Evolutionary conservation across 2,329 filamentous ascomycete species (phyloP), one percentile per base, ranked within the genome.

Genomic region (Phialocephala sp.): DNA sequence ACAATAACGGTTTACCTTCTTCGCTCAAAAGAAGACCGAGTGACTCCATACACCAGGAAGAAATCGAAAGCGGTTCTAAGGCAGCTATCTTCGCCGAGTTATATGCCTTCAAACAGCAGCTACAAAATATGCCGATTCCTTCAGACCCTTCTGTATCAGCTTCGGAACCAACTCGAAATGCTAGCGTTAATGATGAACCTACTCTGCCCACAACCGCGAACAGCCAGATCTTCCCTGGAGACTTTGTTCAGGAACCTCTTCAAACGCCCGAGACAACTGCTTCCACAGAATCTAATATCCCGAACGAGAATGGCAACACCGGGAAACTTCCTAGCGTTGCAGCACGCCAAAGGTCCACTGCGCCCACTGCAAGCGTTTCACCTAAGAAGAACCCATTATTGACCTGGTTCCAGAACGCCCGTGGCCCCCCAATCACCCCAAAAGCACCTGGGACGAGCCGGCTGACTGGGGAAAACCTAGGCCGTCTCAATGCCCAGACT

Each of bases 341-440:
- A 41, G 35, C n/a, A 18, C 35, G 20, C 2, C 37, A 41, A 36
- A 57, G 37, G 55, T 57, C 55, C 15, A 39, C 37, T 32, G 36
- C n/a, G 1, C 36, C 56, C 18, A 32, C 41, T 9, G 1, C 12
- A 32, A 43, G 8, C 36, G 15, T 11, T 59, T n/a, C n/a, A 14
- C 57, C 24, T 4, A 59, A 35, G 22, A 59, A 15, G 27, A 32
- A 47, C 12, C 22, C 57, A 20, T 39, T 59, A 4, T 35, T 47
- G 32, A 47, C 39, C 9, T 59, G 57, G 57, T 45, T 59, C 20
- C 18, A n/a, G 18, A 59, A 47, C 15, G 37, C 41, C 15, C 57
- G 39, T 4, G 41, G 12, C 20, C 57, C 39, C 8, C 37, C 56
- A 12, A 20, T 8, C n/a, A 22, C 18, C 2, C 24, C 24, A 14